These are phyloP conservation scores for Fusarium dlaminii DNA, from an alignment of 2,329 filamentous ascomycete genomes.

Conservation along the genomic window DNA sequence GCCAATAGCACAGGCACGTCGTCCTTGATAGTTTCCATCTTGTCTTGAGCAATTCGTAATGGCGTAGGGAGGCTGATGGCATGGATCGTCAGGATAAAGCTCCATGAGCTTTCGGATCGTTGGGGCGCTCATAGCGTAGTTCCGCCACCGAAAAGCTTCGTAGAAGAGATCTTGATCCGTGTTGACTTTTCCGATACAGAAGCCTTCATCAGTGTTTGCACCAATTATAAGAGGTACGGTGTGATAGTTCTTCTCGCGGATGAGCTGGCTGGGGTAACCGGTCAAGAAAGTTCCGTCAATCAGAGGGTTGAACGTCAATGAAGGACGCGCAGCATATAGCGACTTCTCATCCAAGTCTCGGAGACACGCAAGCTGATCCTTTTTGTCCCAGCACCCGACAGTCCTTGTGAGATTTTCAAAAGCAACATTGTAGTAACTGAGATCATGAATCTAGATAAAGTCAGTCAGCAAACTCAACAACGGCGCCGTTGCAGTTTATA, in stretches of 20 bases:
- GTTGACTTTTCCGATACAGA: slow-evolving; percentile 51
- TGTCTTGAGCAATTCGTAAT: slow-evolving; percentile 37
- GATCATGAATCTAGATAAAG: slow-evolving; percentile 31
- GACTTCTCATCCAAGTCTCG: slow-evolving; percentile 45
- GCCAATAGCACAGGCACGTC: slow-evolving; percentile 56
- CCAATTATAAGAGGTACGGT: slow-evolving; percentile 57
- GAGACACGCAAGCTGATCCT: slow-evolving; percentile 51
- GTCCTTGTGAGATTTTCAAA: slow-evolving; percentile 41
- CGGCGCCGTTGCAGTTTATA: neutral
- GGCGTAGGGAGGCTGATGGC: slow-evolving; percentile 53
- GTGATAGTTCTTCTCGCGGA: slow-evolving; percentile 53
- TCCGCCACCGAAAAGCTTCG: slow-evolving; percentile 50
- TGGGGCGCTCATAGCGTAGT: slow-evolving; percentile 56
- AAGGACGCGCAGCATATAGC: slow-evolving; percentile 49
- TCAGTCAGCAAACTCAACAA: neutral
- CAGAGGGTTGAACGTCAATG: slow-evolving; percentile 54
- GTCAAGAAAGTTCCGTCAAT: slow-evolving; percentile 60
- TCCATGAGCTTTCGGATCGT: slow-evolving; percentile 55
- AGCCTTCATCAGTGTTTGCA: slow-evolving; percentile 60
- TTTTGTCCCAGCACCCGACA: slow-evolving; percentile 45
- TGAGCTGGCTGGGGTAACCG: slow-evolving; percentile 57
- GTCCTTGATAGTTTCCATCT: slow-evolving; percentile 50
- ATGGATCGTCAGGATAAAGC: slow-evolving; percentile 60
- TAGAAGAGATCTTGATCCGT: slow-evolving; percentile 55
- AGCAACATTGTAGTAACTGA: slow-evolving; percentile 41